Evolutionary conservation across 768 basidiomycete species (phyloP).

Genomic region (Mycena metata): DNA sequence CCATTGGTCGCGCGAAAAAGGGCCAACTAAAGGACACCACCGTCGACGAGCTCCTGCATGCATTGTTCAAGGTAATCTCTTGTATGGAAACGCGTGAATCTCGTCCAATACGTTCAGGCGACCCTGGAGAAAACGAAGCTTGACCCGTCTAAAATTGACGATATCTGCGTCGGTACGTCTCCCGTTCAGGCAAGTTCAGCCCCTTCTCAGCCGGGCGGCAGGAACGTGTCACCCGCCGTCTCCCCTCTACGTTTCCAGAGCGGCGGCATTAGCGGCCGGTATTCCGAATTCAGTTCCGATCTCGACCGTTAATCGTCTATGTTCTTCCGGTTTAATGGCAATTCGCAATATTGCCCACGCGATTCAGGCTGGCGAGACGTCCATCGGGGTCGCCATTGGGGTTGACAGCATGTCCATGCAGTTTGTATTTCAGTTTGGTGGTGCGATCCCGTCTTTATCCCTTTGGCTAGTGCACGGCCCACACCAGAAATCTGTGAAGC

Average conservation of each 20-base stretch:
- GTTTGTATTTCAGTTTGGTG: constrained; percentile 52
- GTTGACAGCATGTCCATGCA: constrained; percentile 88
- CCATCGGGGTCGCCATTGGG: constrained; percentile 88
- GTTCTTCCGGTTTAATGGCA: constrained; percentile 96
- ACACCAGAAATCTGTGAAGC: constrained; percentile 74
- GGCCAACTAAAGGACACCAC: constrained; percentile 92
- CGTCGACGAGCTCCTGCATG: constrained; percentile 88
- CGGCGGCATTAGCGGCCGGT: constrained; percentile 90
- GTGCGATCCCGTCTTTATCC: constrained; percentile 17
- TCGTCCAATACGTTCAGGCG: constrained; percentile 58
- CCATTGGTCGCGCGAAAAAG: constrained; percentile 90
- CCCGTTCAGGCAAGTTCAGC: not conserved
- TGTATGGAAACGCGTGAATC: not conserved
- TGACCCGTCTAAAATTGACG: constrained; percentile 80
- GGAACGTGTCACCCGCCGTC: constrained; percentile 89
- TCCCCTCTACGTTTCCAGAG: constrained; percentile 85
- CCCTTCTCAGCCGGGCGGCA: constrained; percentile 43
- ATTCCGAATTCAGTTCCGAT: constrained; percentile 91
- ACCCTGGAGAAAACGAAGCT: constrained; percentile 75
- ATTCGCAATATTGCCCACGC: constrained; percentile 90
- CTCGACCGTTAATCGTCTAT: constrained; percentile 92
- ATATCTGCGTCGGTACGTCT: constrained; percentile 85
- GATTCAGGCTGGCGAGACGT: constrained; percentile 85
- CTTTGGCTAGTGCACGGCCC: constrained; percentile 70
- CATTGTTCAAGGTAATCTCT: constrained; percentile 78